Base-by-base conservation (phyloP, 176 grass and related monocot species). In the Cocos nucifera region DNA sequence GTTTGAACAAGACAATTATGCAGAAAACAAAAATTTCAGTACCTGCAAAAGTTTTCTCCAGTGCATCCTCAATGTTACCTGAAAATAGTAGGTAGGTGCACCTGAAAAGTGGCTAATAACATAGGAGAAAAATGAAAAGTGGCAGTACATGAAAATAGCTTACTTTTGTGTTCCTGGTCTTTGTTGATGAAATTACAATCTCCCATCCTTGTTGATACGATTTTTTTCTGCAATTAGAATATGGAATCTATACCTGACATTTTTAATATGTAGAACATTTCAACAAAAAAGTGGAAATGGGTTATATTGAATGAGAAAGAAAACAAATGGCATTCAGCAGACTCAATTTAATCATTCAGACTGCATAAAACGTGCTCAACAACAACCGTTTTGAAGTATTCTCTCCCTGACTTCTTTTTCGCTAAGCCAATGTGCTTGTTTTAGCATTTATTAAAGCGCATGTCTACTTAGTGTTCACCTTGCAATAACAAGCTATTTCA, bases 391-490 rank as follows among this genome's bases (percentile, higher is more conserved):
- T 98, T n/a, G 93, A 60, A 98, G 55, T 77, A 89, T 98, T 15
- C 78, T 61, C 73, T 89, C 84, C 51, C 75, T 85, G 65, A 92
- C 80, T 77, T 82, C n/a, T n/a, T n/a, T 98, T 64, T 92, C 93
- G 62, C 84, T 86, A 60, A 98, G 71, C 93, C 93, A 98, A 67
- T 86, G 59, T 78, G 84, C 87, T 75, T 86, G 59, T 19, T 89
- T 88, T 71, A 98, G n/a, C n/a, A n/a, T n/a, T n/a, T 82, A 86
- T 92, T 92, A 72, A 92, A 98, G 29, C 84, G 73, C 88, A 92
- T 92, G 72, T 98, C 93, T 74, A 98, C 93, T 98, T 92, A 29
- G 84, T 98, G 39, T 98, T 98, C 56, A 98, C 84, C n/a, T n/a
- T 98, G 84, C 60, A 61, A 67, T 4, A 72, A 72, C 56, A 44